Evolutionary conservation across 768 basidiomycete genomes (phyloP).

Genomic region (Suillus brevipes): DNA sequence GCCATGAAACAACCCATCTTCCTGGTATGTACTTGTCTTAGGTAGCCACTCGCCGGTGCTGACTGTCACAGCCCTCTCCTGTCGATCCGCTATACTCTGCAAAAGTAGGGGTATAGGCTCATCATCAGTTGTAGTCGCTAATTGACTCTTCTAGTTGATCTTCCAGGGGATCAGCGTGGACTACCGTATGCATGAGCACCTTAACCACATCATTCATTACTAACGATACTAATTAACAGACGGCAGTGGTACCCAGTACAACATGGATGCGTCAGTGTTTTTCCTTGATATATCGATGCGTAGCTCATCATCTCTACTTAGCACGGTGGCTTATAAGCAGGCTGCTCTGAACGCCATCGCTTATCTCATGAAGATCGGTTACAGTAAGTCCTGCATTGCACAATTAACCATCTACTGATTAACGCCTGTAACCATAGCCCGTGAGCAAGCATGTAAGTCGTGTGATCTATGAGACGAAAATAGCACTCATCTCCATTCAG

Average conservation of each 20-base stretch:
- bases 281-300: not conserved
- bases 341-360: constrained; percentile 75
- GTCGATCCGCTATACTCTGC: constrained; percentile 73
- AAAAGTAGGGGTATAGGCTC: constrained; percentile 40
- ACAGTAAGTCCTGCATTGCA: constrained; percentile 48
- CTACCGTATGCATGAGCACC: constrained; percentile 45
- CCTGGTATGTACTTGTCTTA: constrained; percentile 42
- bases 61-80: constrained; percentile 56
- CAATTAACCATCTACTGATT: constrained; percentile 1
- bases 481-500: constrained; percentile 29
- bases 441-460: constrained; percentile 69
- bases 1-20: constrained; percentile 75
- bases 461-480: not conserved
- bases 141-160: constrained; percentile 44
- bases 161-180: constrained; percentile 79
- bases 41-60: not conserved
- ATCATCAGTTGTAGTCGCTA: not conserved
- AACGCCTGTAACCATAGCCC: constrained; percentile 41
- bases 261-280: constrained; percentile 69
- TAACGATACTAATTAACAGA: constrained; percentile 36
- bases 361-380: constrained; percentile 69
- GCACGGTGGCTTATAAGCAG: constrained; percentile 78
- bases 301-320: constrained; percentile 22
- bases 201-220: constrained; percentile 1
- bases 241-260: constrained; percentile 72